Base-by-base conservation (phyloP, 805 yeast genomes). In the Cyberlindnera saturnus region DNA sequence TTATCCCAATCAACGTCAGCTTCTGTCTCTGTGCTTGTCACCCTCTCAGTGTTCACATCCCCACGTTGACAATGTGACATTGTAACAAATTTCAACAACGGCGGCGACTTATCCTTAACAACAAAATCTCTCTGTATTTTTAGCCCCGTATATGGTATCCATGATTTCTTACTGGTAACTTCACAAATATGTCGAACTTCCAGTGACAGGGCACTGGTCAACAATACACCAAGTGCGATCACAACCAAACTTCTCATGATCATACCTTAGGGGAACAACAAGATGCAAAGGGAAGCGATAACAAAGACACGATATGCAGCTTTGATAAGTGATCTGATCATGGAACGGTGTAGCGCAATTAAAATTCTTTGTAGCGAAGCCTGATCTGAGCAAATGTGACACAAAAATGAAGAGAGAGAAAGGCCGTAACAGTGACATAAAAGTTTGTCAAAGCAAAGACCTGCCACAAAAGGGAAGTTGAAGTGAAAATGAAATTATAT, bases 51-150 rank as follows among this genome's bases (percentile, higher is more conserved):
- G 42, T 69, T 70, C 5, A 69, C 62, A 30, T 59, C 56, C 0
- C 89, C 87, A 5, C 64, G 57, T 15, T 67, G 56, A 56, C 89
- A 82, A 50, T 72, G 79, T 0, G 73, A 63, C 15, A 81, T 48
- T 3, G 72, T 59, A 15, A 79, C 56, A 46, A 67, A 70, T 44
- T 71, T 77, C 42, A 66, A 55, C 43, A 68, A 49, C 7, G 71
- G 67, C 33, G 70, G 61, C 41, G 60, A 37, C 18, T 63, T 41
- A 28, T 64, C 58, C 37, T 69, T 72, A 19, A 71, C 55, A 18
- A 70, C 65, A 45, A 71, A 73, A 17, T 73, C 70, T 40, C 81
- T 65, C 39, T 72, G 71, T 2, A 81, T 61, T 43, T 74, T 73
- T 51, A 79, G 75, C 0, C 88, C 88, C 0, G 80, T 67, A 50